Conservation (phyloP, 345 rosid species). For the Linum usitatissimum region DNA sequence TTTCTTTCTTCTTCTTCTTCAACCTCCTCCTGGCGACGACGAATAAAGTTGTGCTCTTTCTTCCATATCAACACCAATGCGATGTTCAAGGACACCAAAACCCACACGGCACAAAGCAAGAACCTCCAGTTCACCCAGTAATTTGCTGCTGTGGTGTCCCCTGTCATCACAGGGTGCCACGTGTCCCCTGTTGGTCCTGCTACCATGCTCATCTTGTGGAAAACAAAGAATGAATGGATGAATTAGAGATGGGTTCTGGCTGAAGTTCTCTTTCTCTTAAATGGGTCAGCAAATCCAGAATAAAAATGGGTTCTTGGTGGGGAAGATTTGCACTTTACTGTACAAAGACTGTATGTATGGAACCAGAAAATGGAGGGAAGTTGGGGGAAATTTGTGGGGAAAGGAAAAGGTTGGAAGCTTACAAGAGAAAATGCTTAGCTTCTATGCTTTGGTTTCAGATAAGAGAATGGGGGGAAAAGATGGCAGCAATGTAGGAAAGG, state of each 20-base stretch:
- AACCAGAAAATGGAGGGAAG: not conserved
- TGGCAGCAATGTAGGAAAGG: too few relatives aligned
- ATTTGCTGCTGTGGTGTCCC: conserved; percentile 42
- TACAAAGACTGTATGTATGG: not conserved
- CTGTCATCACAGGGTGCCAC: conserved; percentile 60
- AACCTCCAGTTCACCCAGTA: conserved; percentile 98
- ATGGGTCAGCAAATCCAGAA: not conserved
- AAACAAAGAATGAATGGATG: too few relatives aligned
- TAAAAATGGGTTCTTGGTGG: not conserved
- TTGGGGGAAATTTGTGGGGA: not conserved
- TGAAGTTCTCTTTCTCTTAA: too few relatives aligned
- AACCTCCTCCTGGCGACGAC: conserved; percentile 11
- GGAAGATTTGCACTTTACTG: not conserved
- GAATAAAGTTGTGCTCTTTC: conserved; percentile 29
- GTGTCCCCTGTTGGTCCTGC: conserved; percentile 32
- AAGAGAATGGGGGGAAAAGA: not conserved
- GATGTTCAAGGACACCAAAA: conserved; percentile 24
- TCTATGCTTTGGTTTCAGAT: not conserved
- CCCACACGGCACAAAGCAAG: conserved; percentile 54
- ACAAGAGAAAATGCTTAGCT: not conserved
- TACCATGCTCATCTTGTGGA: conserved; percentile 26
- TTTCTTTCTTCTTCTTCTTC: conserved; percentile 29
- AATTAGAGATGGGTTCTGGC: not conserved
- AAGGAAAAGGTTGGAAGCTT: not conserved
- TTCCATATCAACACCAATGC: conserved; percentile 51